Conservation (phyloP, 2,329 filamentous ascomycete genomes). For the Orbilia blumenaviensis region DNA sequence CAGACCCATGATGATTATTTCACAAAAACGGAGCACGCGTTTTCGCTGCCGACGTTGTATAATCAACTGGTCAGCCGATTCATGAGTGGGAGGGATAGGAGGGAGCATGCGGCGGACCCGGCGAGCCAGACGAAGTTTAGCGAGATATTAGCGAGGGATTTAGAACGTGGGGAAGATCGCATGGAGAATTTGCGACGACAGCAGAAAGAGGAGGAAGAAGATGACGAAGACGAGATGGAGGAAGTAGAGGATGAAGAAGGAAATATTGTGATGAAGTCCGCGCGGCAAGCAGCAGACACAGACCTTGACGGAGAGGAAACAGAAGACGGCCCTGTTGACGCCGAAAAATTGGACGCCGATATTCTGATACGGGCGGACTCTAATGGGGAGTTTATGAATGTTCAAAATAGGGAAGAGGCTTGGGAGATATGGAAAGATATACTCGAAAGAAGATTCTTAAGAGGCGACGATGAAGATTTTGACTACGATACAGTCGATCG, state of each 20-base stretch:
- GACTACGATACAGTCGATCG: constrained; percentile 40
- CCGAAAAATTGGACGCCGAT: constrained; percentile 38
- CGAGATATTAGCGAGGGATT: constrained; percentile 40
- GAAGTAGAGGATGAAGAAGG: constrained; percentile 32
- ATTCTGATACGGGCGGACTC: constrained; percentile 38
- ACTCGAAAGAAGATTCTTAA: constrained; percentile 34
- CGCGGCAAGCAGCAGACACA: background rate
- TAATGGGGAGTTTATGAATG: constrained; percentile 38
- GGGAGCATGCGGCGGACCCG: constrained; percentile 46
- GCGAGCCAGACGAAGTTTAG: constrained; percentile 38
- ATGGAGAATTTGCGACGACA: constrained; percentile 18
- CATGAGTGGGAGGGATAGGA: constrained; percentile 36
- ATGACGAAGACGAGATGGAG: constrained; percentile 14
- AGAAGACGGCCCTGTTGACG: constrained; percentile 13
- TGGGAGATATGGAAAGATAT: constrained; percentile 51
- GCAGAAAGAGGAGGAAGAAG: constrained; percentile 4
- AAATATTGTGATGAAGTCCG: constrained; percentile 24
- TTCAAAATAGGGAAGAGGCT: constrained; percentile 34
- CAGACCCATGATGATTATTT: constrained; percentile 47
- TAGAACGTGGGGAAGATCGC: constrained; percentile 41
- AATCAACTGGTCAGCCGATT: constrained; percentile 46
- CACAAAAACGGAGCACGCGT: constrained; percentile 39
- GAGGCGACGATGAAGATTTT: constrained; percentile 48
- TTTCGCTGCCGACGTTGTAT: constrained; percentile 47
- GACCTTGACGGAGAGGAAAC: background rate